These are phyloP conservation scores for Suillus ampliporus DNA, from an alignment of 768 basidiomycete genomes.

Conservation along the genomic window DNA sequence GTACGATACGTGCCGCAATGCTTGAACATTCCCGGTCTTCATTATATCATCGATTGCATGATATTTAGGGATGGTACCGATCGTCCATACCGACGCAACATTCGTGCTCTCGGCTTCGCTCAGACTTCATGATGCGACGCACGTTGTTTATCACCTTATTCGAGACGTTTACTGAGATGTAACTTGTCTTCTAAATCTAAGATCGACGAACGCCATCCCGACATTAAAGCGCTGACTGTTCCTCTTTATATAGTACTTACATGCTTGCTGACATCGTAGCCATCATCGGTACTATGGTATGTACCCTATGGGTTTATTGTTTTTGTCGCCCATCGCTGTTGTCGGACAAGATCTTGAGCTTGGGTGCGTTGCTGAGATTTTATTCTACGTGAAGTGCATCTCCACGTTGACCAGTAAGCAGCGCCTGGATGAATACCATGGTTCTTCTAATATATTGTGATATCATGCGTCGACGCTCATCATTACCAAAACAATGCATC, in stretches of 20 bases:
- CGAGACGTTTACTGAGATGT: constrained; percentile 9
- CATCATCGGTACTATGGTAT: constrained; percentile 96
- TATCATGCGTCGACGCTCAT: not conserved
- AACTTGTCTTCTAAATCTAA: constrained; percentile 41
- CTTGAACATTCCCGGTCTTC: not conserved
- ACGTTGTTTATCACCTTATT: constrained; percentile 38
- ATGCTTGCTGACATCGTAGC: constrained; percentile 94
- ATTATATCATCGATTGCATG: not conserved
- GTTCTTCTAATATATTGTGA: not conserved
- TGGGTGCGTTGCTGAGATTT: constrained; percentile 61
- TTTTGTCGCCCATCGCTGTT: constrained; percentile 14
- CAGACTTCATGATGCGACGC: constrained; percentile 99
- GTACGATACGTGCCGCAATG: constrained; percentile 46
- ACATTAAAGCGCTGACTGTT: constrained; percentile 18
- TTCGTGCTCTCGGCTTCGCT: constrained; percentile 96
- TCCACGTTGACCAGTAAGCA: constrained; percentile 34
- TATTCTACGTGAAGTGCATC: not conserved
- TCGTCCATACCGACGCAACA: constrained; percentile 95
- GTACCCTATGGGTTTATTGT: constrained; percentile 28
- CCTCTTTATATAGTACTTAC: constrained; percentile 57
- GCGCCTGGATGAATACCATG: constrained; percentile 12
- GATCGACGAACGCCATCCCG: constrained; percentile 14
- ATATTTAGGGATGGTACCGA: constrained; percentile 83
- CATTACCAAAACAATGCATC: too few relatives aligned
- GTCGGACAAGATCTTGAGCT: constrained; percentile 80